Evolutionary conservation across 2,329 filamentous ascomycete genomes (phyloP).

Genomic region (Chalara sp.): DNA sequence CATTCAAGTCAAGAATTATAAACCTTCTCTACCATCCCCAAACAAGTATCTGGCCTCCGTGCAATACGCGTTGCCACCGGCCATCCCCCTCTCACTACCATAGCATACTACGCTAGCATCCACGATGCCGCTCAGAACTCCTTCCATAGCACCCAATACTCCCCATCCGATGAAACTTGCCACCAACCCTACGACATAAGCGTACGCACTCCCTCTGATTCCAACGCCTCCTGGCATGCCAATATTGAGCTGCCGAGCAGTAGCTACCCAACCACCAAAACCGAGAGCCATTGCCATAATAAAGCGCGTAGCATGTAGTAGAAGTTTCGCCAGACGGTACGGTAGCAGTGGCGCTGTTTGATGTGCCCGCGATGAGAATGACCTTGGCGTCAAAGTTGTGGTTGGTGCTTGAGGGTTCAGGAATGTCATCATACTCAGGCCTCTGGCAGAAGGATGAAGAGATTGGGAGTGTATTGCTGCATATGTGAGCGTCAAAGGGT

Average conservation of each 20-base stretch:
- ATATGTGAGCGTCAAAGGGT: conserved; percentile 87
- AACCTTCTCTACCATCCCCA: conserved; percentile 48
- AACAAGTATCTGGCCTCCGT: conserved; percentile 87
- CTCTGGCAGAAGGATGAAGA: conserved; percentile 69
- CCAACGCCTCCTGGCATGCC: conserved; percentile 42
- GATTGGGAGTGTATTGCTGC: conserved; percentile 88
- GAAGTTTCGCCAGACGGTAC: conserved; percentile 83
- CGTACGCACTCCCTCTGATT: conserved; percentile 77
- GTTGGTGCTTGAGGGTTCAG: conserved; percentile 67
- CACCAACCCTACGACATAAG: conserved; percentile 87
- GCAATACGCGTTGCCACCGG: conserved; percentile 71
- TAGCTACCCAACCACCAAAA: conserved; percentile 95
- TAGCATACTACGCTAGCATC: conserved; percentile 91
- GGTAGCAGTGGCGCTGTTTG: conserved; percentile 59
- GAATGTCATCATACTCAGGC: conserved; percentile 75
- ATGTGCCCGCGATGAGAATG: conserved; percentile 37
- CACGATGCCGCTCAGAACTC: conserved; percentile 77
- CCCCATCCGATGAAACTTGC: conserved; percentile 95
- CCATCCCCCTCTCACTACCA: conserved; percentile 75
- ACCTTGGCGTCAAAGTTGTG: conserved; percentile 58
- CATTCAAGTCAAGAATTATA: not conserved
- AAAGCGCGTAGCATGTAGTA: conserved; percentile 84
- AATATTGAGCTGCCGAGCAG: conserved; percentile 70
- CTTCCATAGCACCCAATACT: conserved; percentile 84
- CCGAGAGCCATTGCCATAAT: conserved; percentile 87